Base-by-base conservation (phyloP, 768 basidiomycete species). In the Serendipita vermifera region DNA sequence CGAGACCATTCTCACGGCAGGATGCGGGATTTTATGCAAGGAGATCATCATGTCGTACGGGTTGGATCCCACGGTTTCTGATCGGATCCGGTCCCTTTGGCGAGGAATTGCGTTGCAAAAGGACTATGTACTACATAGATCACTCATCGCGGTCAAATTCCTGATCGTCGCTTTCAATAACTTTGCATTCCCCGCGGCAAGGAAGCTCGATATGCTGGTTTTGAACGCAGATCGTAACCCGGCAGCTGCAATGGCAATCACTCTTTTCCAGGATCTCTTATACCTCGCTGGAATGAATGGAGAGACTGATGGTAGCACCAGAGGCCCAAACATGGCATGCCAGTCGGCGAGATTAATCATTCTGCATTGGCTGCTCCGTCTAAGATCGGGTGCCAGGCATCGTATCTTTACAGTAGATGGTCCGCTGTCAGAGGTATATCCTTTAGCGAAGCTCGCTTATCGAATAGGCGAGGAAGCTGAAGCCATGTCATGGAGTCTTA, bases 381-480 rank as follows among this genome's bases (percentile, higher is more conserved):
- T 98, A 17, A 77, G 94, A 56, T 90, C 86, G 0, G 93, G 94
- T 64, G 80, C 87, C 0, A 85, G 91, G 61, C 94, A 99, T 64
- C 76, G 83, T 6, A 64, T 98, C 35, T 94, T 82, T 66, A 83
- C 84, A 56, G 74, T 78, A 22, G 22, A 20, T 15, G 9, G 46
- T 13, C 9, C n/a, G 1, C 29, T 51, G 7, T 5, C 46, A 11
- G 46, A 51, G 46, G 22, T 51, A 9, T 77, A 79, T 4, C 74
- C 82, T 38, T 60, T 75, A 27, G 73, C 75, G 58, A 53, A 56
- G 67, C 3, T 72, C 73, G 41, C 77, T 90, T 5, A 81, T 83
- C 1, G 72, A 75, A n/a, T n/a, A n/a, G n/a, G n/a, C n/a, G n/a
- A n/a, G n/a, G n/a, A n/a, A n/a, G n/a, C n/a, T n/a, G n/a, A n/a